Conservation (phyloP, 257 asterid species). For the Misopates orontium region DNA sequence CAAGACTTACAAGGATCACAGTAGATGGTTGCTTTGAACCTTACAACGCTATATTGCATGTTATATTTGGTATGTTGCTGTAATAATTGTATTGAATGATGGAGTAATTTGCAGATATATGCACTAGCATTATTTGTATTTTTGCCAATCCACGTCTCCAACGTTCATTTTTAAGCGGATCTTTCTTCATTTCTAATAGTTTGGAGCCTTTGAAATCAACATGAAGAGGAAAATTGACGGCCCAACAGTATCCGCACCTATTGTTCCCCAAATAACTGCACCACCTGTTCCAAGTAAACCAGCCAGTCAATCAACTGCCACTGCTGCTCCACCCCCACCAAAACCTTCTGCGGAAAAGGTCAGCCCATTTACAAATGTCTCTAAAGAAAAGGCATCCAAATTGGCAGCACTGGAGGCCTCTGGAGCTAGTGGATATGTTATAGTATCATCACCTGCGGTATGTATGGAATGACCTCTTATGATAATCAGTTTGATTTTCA, state of each 20-base stretch:
- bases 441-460: slow-evolving; percentile 68
- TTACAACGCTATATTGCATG: background rate
- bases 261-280: slow-evolving; percentile 42
- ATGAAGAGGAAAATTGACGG: slow-evolving; percentile 60
- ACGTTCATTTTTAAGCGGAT: slow-evolving; percentile 17
- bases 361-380: slow-evolving; percentile 59
- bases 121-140: background rate
- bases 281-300: slow-evolving; percentile 56
- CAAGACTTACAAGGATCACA: background rate
- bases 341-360: slow-evolving; percentile 61
- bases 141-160: slow-evolving; percentile 15
- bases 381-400: slow-evolving; percentile 58
- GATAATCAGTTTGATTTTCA: slow-evolving; percentile 10
- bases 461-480: slow-evolving; percentile 28
- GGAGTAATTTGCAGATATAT: background rate
- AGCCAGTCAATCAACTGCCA: slow-evolving; percentile 42
- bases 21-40: slow-evolving; percentile 18
- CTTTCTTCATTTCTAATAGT: slow-evolving; percentile 36
- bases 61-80: too few relatives aligned
- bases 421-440: slow-evolving; percentile 61
- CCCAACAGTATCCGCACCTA: slow-evolving; percentile 44
- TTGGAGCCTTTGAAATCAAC: slow-evolving; percentile 79
- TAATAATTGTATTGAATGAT: too few relatives aligned
- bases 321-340: slow-evolving; percentile 51
- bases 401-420: slow-evolving; percentile 70